Conservation (phyloP, 2,329 filamentous ascomycete species). For the Aspergillus novofumigatus region DNA sequence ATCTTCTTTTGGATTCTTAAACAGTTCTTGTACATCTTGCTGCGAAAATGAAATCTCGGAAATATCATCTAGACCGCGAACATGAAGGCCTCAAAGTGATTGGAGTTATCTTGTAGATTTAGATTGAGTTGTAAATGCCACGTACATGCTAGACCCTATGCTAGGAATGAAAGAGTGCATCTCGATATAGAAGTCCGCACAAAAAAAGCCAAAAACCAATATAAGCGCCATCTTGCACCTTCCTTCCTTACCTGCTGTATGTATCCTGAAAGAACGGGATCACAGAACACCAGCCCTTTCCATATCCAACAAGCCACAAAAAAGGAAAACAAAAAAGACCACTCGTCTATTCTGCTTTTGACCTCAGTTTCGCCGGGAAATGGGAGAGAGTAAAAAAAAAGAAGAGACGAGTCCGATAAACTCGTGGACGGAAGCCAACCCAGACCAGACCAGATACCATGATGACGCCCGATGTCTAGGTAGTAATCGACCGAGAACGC, state of each 20-base stretch:
- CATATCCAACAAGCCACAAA: not conserved
- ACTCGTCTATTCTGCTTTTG: not conserved
- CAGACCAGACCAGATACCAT: not conserved
- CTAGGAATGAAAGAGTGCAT: not conserved
- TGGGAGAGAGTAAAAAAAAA: not conserved
- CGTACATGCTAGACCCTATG: not conserved
- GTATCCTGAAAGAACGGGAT: not conserved
- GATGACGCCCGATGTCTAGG: not conserved
- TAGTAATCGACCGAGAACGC: not conserved
- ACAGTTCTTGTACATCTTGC: not conserved
- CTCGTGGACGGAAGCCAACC: not conserved
- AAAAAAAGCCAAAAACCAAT: not conserved
- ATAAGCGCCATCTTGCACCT: not conserved
- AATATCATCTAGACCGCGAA: not conserved
- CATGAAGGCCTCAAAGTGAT: not conserved
- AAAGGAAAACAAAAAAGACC: not conserved
- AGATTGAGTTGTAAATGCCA: not conserved
- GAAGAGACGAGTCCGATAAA: not conserved
- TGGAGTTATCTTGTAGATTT: not conserved
- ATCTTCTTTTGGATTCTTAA: not conserved
- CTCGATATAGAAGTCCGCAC: not conserved
- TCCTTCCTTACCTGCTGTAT: not conserved
- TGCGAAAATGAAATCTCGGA: not conserved
- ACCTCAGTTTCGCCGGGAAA: not conserved
- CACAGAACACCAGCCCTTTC: not conserved